A percentile compares a stretch with the other conserved stretches of the same genome.
These are phyloP conservation scores for Aschersonia sp. DNA, from an alignment of 2,329 filamentous ascomycete species.

Conservation along the genomic window DNA sequence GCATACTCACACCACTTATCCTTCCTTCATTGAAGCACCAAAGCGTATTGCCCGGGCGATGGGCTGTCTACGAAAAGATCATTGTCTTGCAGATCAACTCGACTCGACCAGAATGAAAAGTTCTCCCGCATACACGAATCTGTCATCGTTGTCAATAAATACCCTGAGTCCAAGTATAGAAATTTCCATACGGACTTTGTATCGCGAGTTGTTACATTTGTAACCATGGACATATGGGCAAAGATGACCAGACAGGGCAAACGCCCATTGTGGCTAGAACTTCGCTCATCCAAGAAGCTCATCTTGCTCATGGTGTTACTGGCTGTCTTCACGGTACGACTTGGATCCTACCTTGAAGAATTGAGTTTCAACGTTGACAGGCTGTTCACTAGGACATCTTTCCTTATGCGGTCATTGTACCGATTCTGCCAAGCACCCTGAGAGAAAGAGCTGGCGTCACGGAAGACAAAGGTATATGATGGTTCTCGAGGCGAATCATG, in stretches of 20 bases:
- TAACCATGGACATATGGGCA: slow-evolving; percentile 7
- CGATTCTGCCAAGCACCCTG: slow-evolving; percentile 17
- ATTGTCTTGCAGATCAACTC: not conserved
- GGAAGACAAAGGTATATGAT: slow-evolving; percentile 6
- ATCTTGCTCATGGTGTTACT: slow-evolving; percentile 18
- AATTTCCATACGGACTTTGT: too few species aligned
- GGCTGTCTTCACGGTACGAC: slow-evolving; percentile 18
- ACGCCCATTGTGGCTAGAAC: slow-evolving; percentile 13
- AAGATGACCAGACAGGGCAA: slow-evolving; percentile 7
- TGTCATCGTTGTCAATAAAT: not conserved
- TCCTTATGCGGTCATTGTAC: slow-evolving; percentile 19
- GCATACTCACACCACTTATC: not conserved
- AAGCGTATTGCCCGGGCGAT: not conserved
- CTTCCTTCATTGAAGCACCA: not conserved
- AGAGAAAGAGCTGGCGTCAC: slow-evolving; percentile 11
- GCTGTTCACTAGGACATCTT: slow-evolving; percentile 16
- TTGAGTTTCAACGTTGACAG: not conserved
- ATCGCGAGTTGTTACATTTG: slow-evolving; percentile 1
- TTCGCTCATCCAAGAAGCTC: slow-evolving; percentile 16
- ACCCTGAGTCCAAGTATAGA: too few species aligned
- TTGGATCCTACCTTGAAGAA: not conserved
- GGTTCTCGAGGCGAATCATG: not conserved
- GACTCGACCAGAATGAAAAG: not conserved
- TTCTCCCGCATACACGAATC: not conserved
- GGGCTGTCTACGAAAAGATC: not conserved